Conservation (phyloP, 306 rosid genomes). For the Chamaecrista fasciculata region DNA sequence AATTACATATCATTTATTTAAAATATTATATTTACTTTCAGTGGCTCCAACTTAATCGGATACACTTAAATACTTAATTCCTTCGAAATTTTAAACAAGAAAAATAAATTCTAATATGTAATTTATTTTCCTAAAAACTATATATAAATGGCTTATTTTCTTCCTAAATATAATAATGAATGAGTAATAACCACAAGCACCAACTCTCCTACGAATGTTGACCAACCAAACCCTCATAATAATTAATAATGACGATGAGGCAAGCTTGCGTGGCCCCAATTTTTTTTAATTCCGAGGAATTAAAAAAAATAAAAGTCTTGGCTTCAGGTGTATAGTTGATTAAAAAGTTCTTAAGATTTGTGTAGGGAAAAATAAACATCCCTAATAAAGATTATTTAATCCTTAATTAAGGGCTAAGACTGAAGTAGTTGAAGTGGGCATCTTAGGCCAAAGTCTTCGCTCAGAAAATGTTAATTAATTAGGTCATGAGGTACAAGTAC, state of each 20-base stretch:
- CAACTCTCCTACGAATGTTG: constrained; percentile 30
- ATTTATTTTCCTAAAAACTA: too few relatives aligned
- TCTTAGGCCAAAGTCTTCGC: constrained; percentile 24
- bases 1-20: too few relatives aligned
- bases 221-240: constrained; percentile 33
- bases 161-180: too few relatives aligned
- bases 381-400: background rate
- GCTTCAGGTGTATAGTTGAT: constrained; percentile 1
- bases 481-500: background rate
- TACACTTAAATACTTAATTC: too few relatives aligned
- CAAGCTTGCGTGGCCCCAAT: constrained; percentile 22
- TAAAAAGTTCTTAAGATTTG: background rate
- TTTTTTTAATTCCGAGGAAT: constrained; percentile 34
- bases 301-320: constrained; percentile 2
- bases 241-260: constrained; percentile 20
- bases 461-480: background rate
- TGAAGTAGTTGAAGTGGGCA: constrained; percentile 26
- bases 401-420: background rate
- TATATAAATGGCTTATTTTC: too few relatives aligned
- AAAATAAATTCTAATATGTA: too few relatives aligned
- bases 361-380: background rate
- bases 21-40: too few relatives aligned
- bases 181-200: constrained; percentile 20
- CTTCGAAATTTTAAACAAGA: too few relatives aligned
- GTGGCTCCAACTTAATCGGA: too few relatives aligned